Evolutionary conservation across 768 basidiomycete species (phyloP), one percentile per base, ranked within the genome.

Genomic region (Clitopilus passeckerianus): DNA sequence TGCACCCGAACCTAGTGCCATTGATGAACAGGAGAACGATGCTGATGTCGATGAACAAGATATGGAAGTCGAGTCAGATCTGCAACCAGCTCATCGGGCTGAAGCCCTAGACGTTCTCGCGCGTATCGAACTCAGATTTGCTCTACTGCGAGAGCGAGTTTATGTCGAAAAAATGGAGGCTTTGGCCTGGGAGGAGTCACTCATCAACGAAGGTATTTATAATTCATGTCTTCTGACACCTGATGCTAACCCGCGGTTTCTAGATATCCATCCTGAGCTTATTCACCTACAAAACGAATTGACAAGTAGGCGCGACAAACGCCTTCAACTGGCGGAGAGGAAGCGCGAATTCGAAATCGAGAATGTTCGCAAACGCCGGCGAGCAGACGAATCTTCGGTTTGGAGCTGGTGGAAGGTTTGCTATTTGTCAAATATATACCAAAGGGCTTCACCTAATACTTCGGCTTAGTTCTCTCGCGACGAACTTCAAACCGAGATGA

Each of bases 131-230:
- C 85, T 98, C 73, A 93, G 91, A 67, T 97, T 95, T 71, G 95
- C 95, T 0, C 74, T 90, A 33, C 72, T 98, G 58, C 76, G 96
- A 53, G 95, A 98, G 70, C 79, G 86, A 54, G 78, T 98, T 15
- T 98, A 95, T 70, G 80, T 98, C 18, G 96, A 98, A 74, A 91
- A 95, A 70, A 94, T 98, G 93, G 91, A 94, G 41, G 86, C 84
- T 4, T 75, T 96, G 7, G 89, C 91, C 34, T 89, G 87, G 84
- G 96, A 98, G 71, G 94, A 98, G 67, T 75, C 82, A 14, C 76
- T 95, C 65, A 80, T 98, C 22, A 77, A 83, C 27, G 82, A 87
- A 44, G 91, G 95, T 94, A 64, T 53, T 6, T 22, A 18, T 33
- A 18, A 18, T 33, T 22, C 30, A 30, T 10, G 30, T 10, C 34